These are phyloP conservation scores for Alnus rubra DNA, from an alignment of 306 rosid species.

Conservation along the genomic window DNA sequence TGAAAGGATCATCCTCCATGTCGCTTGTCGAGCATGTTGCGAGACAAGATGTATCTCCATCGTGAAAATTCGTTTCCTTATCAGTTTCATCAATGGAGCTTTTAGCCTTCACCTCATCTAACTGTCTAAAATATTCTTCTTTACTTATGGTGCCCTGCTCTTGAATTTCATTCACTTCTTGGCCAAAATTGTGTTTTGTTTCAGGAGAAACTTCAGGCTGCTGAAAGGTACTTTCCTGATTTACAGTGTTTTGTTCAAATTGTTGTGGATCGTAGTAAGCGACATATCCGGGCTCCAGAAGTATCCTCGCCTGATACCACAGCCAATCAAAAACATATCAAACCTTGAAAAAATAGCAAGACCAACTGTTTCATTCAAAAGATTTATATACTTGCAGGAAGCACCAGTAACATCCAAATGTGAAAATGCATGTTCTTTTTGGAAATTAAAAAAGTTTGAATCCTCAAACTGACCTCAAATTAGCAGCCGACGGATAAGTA, in stretches of 20 bases:
- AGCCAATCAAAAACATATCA: conserved; percentile 22
- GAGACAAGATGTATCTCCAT: conserved; percentile 75
- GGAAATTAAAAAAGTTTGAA: background rate
- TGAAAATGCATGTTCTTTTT: background rate
- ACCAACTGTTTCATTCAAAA: background rate
- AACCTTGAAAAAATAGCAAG: background rate
- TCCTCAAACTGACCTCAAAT: background rate
- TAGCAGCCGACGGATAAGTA: background rate
- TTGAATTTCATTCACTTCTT: conserved; percentile 32
- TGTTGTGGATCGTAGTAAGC: conserved; percentile 43
- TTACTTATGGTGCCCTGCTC: conserved; percentile 47
- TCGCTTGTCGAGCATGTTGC: conserved; percentile 89
- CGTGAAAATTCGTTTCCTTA: conserved; percentile 54
- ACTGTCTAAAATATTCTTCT: conserved; percentile 72
- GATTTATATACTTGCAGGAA: background rate
- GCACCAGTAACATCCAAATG: background rate
- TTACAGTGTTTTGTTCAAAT: conserved; percentile 35
- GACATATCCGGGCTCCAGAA: conserved; percentile 54
- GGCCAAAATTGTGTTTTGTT: conserved; percentile 25
- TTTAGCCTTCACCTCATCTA: conserved; percentile 72
- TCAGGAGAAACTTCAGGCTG: conserved; percentile 38
- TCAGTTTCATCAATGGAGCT: conserved; percentile 44
- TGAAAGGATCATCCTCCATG: conserved; percentile 65
- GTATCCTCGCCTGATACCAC: conserved; percentile 78
- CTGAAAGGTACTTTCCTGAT: conserved; percentile 33